Evolutionary conservation across 371 early-diverging fungal species (phyloP).

Genomic region (Mucor lusitanicus): DNA sequence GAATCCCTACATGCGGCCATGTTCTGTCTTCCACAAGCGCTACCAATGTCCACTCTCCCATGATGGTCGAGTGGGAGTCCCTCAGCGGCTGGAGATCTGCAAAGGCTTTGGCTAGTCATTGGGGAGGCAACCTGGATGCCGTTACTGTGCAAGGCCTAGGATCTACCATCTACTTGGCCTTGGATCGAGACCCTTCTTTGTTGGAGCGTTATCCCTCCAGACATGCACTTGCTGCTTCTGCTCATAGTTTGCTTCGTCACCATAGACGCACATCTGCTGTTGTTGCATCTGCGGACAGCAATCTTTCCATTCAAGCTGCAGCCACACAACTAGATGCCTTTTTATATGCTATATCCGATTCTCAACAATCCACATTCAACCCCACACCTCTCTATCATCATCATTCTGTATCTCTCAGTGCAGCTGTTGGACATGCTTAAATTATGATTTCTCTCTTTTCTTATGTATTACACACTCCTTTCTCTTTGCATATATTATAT

Average conservation of each 20-base stretch:
- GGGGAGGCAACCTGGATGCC: slow-evolving; percentile 73
- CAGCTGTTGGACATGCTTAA: slow-evolving; percentile 48
- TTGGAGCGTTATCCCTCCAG: slow-evolving; percentile 55
- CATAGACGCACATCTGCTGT: slow-evolving; percentile 35
- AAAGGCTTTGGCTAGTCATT: slow-evolving; percentile 61
- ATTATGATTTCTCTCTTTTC: background rate
- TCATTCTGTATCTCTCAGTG: slow-evolving; percentile 39
- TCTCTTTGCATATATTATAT: background rate
- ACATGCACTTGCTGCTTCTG: slow-evolving; percentile 19
- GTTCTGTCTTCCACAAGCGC: slow-evolving; percentile 53
- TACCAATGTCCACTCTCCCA: slow-evolving; percentile 34
- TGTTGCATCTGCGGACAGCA: slow-evolving; percentile 14
- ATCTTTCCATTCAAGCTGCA: slow-evolving; percentile 23
- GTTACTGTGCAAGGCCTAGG: slow-evolving; percentile 78
- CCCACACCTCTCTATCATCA: slow-evolving; percentile 29
- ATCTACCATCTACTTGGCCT: slow-evolving; percentile 72
- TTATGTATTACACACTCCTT: background rate
- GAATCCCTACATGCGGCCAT: slow-evolving; percentile 46
- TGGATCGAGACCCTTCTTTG: slow-evolving; percentile 59
- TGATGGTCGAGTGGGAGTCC: slow-evolving; percentile 27
- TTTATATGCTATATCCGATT: slow-evolving; percentile 35
- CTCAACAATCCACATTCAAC: slow-evolving; percentile 13
- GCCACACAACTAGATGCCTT: slow-evolving; percentile 36
- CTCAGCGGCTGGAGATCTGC: slow-evolving; percentile 37
- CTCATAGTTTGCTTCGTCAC: slow-evolving; percentile 37